These are phyloP conservation scores for Vitis labrusca DNA, from an alignment of 164 flowering plant species.

Conservation along the genomic window DNA sequence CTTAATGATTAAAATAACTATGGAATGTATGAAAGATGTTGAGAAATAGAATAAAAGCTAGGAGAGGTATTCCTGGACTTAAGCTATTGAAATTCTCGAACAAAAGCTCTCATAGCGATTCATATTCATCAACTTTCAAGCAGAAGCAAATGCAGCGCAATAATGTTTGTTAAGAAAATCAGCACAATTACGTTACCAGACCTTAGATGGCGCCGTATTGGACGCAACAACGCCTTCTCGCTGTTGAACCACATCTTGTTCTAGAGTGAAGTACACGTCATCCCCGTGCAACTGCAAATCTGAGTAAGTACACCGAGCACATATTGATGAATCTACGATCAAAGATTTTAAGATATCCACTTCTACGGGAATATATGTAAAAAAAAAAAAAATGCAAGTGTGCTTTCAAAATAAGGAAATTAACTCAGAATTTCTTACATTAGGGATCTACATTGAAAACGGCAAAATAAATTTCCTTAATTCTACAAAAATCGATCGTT, in stretches of 20 bases:
- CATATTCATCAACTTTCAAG: background rate
- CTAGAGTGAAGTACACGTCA: slow-evolving; percentile 86
- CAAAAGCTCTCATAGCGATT: too few species aligned
- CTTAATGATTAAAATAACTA: too few species aligned
- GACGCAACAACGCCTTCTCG: slow-evolving; percentile 28
- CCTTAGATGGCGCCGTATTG: slow-evolving; percentile 47
- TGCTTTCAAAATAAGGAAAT: background rate
- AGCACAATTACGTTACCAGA: slow-evolving; percentile 9
- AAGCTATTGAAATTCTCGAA: too few species aligned
- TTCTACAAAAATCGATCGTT: background rate
- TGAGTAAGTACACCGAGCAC: slow-evolving; percentile 15
- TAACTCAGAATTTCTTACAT: slow-evolving; percentile 36
- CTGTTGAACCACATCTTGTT: slow-evolving; percentile 41
- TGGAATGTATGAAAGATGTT: too few species aligned
- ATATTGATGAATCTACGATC: too few species aligned
- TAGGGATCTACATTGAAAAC: slow-evolving; percentile 65
- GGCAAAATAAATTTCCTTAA: slow-evolving; percentile 13
- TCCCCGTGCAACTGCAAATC: slow-evolving; percentile 95
- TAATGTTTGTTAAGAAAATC: background rate
- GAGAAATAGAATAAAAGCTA: too few species aligned
- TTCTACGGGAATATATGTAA: too few species aligned
- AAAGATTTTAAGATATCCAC: too few species aligned
- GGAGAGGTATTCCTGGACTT: too few species aligned
- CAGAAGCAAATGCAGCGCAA: background rate
- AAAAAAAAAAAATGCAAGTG: too few species aligned